Evolutionary conservation across 2,329 filamentous ascomycete genomes (phyloP).

Genomic region (Arthroderma sp.): DNA sequence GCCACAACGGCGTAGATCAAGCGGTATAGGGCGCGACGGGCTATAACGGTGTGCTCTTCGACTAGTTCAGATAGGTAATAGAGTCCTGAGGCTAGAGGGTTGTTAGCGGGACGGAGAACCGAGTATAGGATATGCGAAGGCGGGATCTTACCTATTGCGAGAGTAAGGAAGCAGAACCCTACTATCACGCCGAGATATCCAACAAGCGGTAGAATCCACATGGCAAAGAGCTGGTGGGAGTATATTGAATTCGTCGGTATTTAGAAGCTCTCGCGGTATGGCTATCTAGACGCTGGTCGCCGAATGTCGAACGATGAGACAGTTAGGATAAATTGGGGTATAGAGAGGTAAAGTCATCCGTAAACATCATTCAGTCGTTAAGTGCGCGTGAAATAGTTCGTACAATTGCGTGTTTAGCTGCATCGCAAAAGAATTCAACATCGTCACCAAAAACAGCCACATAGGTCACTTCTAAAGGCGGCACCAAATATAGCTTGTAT

Average conservation of each 20-base stretch:
- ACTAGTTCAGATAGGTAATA: constrained; percentile 98
- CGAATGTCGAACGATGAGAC: too few species aligned
- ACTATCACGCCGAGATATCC: constrained; percentile 78
- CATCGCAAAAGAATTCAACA: too few species aligned
- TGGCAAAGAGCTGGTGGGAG: constrained; percentile 28
- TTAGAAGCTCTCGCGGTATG: too few species aligned
- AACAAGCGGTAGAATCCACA: constrained; percentile 92
- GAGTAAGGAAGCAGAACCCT: constrained; percentile 85
- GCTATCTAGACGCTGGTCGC: too few species aligned
- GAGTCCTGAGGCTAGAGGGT: constrained; percentile 67
- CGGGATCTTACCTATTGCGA: constrained; percentile 62
- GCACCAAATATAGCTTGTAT: too few species aligned
- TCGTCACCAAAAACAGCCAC: too few species aligned
- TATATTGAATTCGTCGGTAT: background rate
- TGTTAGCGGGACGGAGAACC: constrained; percentile 1
- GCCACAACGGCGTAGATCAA: constrained; percentile 73
- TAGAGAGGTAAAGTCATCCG: too few species aligned
- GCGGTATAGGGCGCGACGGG: constrained; percentile 70
- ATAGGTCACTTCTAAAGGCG: too few species aligned
- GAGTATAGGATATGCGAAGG: background rate
- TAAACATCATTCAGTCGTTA: too few species aligned
- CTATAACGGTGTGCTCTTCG: constrained; percentile 89
- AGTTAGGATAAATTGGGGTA: too few species aligned
- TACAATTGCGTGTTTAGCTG: too few species aligned
- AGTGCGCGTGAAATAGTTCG: too few species aligned